Conservation (phyloP, 108 stramenopile genomes). For the Craspedostauros australis region DNA sequence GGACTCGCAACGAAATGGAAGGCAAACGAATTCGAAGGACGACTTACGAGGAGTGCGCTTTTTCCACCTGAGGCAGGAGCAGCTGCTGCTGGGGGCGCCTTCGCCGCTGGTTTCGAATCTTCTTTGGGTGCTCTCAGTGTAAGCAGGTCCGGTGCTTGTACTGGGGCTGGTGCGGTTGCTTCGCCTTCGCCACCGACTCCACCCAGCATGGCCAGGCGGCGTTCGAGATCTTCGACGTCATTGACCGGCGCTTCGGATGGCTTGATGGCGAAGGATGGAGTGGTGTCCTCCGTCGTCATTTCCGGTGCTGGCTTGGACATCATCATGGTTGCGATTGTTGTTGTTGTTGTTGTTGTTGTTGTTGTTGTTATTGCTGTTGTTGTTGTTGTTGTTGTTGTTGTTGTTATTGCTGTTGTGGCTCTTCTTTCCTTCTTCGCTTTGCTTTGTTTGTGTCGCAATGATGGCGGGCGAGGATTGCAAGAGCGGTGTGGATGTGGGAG, state of each 20-base stretch:
- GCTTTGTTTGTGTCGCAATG: no score
- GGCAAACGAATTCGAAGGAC: neutral
- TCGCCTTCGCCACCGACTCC: neutral
- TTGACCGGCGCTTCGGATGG: conserved; percentile 13
- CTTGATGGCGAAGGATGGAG: conserved; percentile 23
- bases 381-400: no score
- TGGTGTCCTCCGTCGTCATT: neutral
- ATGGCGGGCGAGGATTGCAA: no score
- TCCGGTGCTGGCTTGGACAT: conserved; percentile 15
- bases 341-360: neutral
- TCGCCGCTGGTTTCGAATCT: conserved; percentile 6
- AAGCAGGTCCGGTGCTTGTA: neutral
- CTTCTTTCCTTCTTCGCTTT: no score
- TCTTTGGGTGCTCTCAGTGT: no score
- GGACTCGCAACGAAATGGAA: neutral
- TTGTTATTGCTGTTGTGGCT: no score
- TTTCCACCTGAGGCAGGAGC: conserved; percentile 28
- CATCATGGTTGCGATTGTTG: conserved; percentile 23
- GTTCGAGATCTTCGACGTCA: conserved; percentile 60
- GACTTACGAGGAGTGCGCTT: conserved; percentile 65
- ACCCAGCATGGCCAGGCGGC: conserved; percentile 45
- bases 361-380: no score
- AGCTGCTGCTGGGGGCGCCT: conserved; percentile 18
- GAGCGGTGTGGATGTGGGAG: no score
- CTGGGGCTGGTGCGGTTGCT: neutral